Evolutionary conservation across 257 asterid genomes (phyloP).

Genomic region (Craterostigma plantagineum): DNA sequence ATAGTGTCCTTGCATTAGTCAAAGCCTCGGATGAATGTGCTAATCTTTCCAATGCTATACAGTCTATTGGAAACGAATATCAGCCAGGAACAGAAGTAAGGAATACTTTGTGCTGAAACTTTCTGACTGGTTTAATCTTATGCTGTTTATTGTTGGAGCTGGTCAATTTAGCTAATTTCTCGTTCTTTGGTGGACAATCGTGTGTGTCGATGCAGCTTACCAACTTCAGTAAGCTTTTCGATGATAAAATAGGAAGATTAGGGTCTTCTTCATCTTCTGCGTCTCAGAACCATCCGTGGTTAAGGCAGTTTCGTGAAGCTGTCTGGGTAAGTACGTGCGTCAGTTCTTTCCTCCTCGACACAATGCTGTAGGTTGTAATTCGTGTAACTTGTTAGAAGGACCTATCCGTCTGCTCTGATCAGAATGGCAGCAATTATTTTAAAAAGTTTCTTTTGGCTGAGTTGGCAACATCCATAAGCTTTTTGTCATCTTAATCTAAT

Average conservation of each 20-base stretch:
- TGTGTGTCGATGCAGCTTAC: slow-evolving; percentile 34
- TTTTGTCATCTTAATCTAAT: too few species aligned
- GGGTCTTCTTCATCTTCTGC: slow-evolving; percentile 27
- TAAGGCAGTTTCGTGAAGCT: slow-evolving; percentile 78
- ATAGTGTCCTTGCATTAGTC: slow-evolving; percentile 32
- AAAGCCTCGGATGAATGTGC: slow-evolving; percentile 53
- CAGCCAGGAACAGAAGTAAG: slow-evolving; percentile 46
- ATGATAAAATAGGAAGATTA: slow-evolving; percentile 33
- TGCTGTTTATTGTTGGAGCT: slow-evolving; percentile 7
- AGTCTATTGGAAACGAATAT: slow-evolving; percentile 38
- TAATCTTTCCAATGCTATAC: slow-evolving; percentile 49
- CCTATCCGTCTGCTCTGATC: too few species aligned
- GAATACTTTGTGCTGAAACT: slow-evolving; percentile 8
- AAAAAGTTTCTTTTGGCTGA: background rate
- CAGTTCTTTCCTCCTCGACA: too few species aligned
- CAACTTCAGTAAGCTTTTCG: slow-evolving; percentile 54
- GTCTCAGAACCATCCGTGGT: slow-evolving; percentile 27
- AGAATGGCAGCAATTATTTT: too few species aligned
- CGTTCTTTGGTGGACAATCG: slow-evolving; percentile 7
- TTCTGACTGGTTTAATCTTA: background rate
- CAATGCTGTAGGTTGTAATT: too few species aligned
- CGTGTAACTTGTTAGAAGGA: too few species aligned
- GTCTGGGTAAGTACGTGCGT: slow-evolving; percentile 41
- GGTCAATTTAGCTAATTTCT: slow-evolving; percentile 1
- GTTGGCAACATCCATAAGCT: background rate